Evolutionary conservation across 2,329 filamentous ascomycete species (phyloP).

Genomic region (Colletotrichum trifolii): DNA sequence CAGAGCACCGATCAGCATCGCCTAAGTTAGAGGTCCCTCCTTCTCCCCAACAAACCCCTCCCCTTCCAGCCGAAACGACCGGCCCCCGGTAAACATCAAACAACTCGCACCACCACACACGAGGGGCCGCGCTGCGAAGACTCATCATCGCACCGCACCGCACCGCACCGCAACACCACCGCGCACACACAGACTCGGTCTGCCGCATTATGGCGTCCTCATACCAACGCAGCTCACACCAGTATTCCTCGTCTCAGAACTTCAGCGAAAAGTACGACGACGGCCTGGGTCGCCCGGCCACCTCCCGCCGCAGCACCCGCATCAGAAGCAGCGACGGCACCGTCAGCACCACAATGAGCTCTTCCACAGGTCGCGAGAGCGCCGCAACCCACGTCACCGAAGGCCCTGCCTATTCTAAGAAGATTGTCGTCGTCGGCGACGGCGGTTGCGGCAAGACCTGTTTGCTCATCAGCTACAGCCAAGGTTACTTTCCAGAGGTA

Average conservation of each 20-base stretch:
- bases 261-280: constrained; percentile 55
- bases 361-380: constrained; percentile 79
- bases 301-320: constrained; percentile 59
- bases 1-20: constrained; percentile 22
- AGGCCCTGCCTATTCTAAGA: constrained; percentile 94
- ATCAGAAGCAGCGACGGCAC: constrained; percentile 87
- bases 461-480: constrained; percentile 97
- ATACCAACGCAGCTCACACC: constrained; percentile 65
- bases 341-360: constrained; percentile 85
- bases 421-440: constrained; percentile 98
- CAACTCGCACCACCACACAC: constrained; percentile 18
- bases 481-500: constrained; percentile 99
- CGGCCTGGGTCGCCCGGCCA: constrained; percentile 37
- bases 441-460: constrained; percentile 99
- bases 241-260: constrained; percentile 47
- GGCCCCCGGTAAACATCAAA: constrained; percentile 17
- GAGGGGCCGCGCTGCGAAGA: constrained; percentile 26
- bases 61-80: constrained; percentile 19
- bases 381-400: constrained; percentile 88
- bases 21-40: constrained; percentile 31
- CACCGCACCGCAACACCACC: constrained; percentile 11
- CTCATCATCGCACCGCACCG: constrained; percentile 23
- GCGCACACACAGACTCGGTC: constrained; percentile 7
- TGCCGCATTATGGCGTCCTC: constrained; percentile 59
- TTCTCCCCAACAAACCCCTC: constrained; percentile 22